A percentile compares a stretch with the other conserved stretches of the same genome.
Evolutionary conservation across 2,329 filamentous ascomycete species (phyloP).

Genomic region (Aureobasidium melanogenum): DNA sequence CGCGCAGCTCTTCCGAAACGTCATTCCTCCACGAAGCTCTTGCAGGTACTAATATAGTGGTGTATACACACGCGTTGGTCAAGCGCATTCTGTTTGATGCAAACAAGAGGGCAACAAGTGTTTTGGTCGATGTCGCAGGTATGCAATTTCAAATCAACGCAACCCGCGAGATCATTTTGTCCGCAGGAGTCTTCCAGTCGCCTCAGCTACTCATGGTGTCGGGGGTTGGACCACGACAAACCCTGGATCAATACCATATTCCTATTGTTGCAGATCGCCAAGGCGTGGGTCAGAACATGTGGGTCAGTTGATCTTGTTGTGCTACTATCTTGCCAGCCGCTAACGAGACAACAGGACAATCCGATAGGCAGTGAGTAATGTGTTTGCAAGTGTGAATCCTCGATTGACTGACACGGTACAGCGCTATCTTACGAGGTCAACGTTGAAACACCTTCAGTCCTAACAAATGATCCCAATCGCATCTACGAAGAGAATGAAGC

Average conservation of each 20-base stretch:
- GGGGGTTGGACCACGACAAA: background rate
- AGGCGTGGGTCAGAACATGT: constrained; percentile 24
- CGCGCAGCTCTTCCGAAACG: constrained; percentile 20
- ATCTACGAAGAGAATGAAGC: background rate
- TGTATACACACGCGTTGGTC: constrained; percentile 28
- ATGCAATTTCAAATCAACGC: constrained; percentile 22
- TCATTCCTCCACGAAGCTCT: constrained; percentile 20
- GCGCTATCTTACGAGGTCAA: background rate
- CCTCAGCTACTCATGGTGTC: background rate
- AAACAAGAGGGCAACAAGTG: constrained; percentile 20
- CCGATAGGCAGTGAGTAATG: background rate
- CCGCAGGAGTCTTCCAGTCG: constrained; percentile 19
- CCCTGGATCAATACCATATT: background rate
- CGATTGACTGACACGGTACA: background rate
- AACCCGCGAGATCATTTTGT: constrained; percentile 25
- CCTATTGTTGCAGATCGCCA: constrained; percentile 17
- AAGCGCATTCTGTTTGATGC: constrained; percentile 13
- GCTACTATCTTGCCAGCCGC: background rate
- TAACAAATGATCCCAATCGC: background rate
- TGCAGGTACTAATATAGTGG: constrained; percentile 20
- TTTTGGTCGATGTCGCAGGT: constrained; percentile 20
- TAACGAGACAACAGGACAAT: background rate
- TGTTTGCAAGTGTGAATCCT: background rate
- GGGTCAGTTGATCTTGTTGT: constrained; percentile 16
- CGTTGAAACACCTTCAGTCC: background rate